A percentile compares a stretch with the other conserved stretches of the same genome.
phyloP scores from a whole-genome alignment of 2,329 filamentous ascomycete genomes.

The Berkeleyomyces basicola region DNA sequence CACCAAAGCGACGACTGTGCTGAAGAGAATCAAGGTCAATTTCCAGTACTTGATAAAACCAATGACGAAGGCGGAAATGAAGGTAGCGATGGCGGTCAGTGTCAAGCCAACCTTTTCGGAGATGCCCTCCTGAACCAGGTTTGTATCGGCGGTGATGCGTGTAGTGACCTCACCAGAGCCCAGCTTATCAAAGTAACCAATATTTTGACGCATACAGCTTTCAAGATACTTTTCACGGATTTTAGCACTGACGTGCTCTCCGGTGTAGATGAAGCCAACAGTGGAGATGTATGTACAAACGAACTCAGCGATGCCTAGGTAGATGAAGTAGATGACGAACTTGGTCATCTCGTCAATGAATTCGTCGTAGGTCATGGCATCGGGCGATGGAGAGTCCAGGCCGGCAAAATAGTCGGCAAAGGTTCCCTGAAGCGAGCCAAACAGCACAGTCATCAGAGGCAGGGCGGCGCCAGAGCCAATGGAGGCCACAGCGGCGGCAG shows the following conservation, averaged over 20 bases:
- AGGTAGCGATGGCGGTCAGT: conserved; percentile 60
- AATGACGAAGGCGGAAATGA: conserved; percentile 77
- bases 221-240: conserved; percentile 71
- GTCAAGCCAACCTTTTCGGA: conserved; percentile 77
- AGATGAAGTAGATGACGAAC: conserved; percentile 69
- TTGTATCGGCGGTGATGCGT: conserved; percentile 85
- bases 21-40: conserved; percentile 71
- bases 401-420: conserved; percentile 49
- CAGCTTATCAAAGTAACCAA: conserved; percentile 83
- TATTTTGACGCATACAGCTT: conserved; percentile 74
- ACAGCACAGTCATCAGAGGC: conserved; percentile 68
- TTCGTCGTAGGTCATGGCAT: conserved; percentile 28
- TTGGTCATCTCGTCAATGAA: conserved; percentile 45
- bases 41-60: conserved; percentile 89
- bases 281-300: conserved; percentile 54
- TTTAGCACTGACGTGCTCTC: conserved; percentile 62
- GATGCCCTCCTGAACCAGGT: conserved; percentile 83
- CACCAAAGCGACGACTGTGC: conserved; percentile 66
- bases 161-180: conserved; percentile 89
- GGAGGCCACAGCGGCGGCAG: conserved; percentile 43
- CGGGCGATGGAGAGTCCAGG: conserved; percentile 22
- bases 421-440: conserved; percentile 55
- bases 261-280: conserved; percentile 77
- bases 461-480: conserved; percentile 59
- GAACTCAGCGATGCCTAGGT: conserved; percentile 69